Base-by-base conservation (phyloP, 345 rosid species). In the Salix arbutifolia region DNA sequence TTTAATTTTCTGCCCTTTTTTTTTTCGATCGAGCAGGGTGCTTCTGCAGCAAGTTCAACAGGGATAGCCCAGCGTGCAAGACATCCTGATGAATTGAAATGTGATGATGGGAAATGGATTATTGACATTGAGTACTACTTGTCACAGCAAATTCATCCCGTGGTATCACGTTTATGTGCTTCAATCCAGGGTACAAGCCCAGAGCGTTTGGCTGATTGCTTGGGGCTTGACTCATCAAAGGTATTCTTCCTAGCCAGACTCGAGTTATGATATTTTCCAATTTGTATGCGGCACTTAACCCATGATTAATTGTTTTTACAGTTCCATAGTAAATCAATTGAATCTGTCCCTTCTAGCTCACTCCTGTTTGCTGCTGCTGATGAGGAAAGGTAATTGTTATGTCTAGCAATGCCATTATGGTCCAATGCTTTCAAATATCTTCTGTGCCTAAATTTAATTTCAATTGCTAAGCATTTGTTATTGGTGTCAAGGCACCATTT, bases 101-200 rank as follows among this genome's bases (percentile, higher is more conserved):
- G 84, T 77, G 89, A 90, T 37, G 92, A 87, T 8, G 97, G 92
- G 56, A 90, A 88, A 76, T 93, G 98, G 98, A 79, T 93, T 93
- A 87, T 96, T 74, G 99, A 96, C 84, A 91, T 92, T 80, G 98
- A 96, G 65, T 96, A 96, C 85, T 96, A 96, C 87, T 84, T 92
- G 84, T 88, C 98, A 71, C 97, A 96, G 80, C 99, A 96, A 92
- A 96, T 96, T 86, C 99, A 92, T 87, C 99, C 98, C 19, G 98
- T 96, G 61, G 96, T 96, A 70, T 91, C 99, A 37, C 93, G 99
- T 61, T 76, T 96, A 28, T 93, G 99, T 74, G 97, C 97, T 77
- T 91, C 96, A 83, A 92, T 96, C 72, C 97, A 96, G 84, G 99
- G 98, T 68, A 96, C 98, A 68, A 92, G 94, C 83, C 97, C 97